A percentile compares a stretch with the other conserved stretches of the same genome.
Conservation (phyloP, 1,284 basidiomycete species). For the Tilletiopsis washingtonensis region DNA sequence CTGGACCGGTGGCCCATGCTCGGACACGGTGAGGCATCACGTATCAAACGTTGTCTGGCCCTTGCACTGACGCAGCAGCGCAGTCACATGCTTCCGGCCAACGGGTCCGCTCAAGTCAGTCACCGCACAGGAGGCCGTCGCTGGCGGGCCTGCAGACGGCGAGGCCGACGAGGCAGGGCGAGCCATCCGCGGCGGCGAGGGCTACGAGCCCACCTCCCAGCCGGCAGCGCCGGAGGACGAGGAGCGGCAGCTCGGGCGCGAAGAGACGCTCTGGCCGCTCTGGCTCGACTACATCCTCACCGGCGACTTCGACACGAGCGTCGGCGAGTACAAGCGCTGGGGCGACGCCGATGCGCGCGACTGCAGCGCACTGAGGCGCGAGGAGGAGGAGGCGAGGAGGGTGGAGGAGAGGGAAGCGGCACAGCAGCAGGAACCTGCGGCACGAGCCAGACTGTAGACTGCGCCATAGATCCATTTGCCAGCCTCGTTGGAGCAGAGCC, state of each 20-base stretch:
- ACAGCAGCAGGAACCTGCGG: too few species aligned
- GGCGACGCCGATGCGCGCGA: slow-evolving; percentile 12
- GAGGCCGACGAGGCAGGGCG: slow-evolving; percentile 10
- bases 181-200: slow-evolving; percentile 23
- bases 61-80: too few species aligned
- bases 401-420: too few species aligned
- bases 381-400: slow-evolving; percentile 1
- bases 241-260: slow-evolving; percentile 13
- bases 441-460: too few species aligned
- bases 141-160: slow-evolving; percentile 6
- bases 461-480: too few species aligned
- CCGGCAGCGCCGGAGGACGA: slow-evolving; percentile 10
- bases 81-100: not conserved
- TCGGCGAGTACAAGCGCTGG: slow-evolving; percentile 19
- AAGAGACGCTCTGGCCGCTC: slow-evolving; percentile 31
- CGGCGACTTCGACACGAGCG: slow-evolving; percentile 10
- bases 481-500: too few species aligned
- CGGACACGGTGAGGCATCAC: too few species aligned
- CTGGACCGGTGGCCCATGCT: slow-evolving; percentile 19
- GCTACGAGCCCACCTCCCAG: slow-evolving; percentile 14
- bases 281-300: slow-evolving; percentile 24
- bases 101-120: slow-evolving; percentile 12
- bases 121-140: slow-evolving; percentile 10
- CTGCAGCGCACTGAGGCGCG: not conserved
- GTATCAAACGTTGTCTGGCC: too few species aligned